phyloP scores from a whole-genome alignment of 257 asterid species.

The Scutellaria baicalensis region DNA sequence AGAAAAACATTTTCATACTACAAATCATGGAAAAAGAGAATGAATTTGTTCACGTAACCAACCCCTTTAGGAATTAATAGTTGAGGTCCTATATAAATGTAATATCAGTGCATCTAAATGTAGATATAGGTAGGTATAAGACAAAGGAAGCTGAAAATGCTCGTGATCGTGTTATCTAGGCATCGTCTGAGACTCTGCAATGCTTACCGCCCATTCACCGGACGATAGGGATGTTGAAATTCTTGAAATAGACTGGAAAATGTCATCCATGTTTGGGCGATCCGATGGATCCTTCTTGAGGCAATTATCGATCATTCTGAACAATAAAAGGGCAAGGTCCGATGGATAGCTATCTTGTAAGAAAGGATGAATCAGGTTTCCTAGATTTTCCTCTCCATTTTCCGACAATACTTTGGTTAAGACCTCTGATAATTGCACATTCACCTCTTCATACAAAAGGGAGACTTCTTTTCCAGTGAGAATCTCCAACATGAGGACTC shows the following conservation, averaged over 20 bases:
- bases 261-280: slow-evolving; percentile 64
- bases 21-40: too few species aligned
- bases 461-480: slow-evolving; percentile 66
- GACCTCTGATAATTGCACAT: slow-evolving; percentile 27
- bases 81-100: too few species aligned
- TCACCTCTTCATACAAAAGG: slow-evolving; percentile 23
- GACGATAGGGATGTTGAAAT: slow-evolving; percentile 33
- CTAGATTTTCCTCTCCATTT: slow-evolving; percentile 33
- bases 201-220: slow-evolving; percentile 44
- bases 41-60: too few species aligned
- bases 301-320: slow-evolving; percentile 50
- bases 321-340: slow-evolving; percentile 38
- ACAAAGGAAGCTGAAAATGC: not conserved
- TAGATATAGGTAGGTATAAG: too few species aligned
- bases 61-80: too few species aligned
- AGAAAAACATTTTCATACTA: too few species aligned
- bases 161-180: slow-evolving; percentile 18
- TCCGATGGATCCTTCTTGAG: slow-evolving; percentile 52
- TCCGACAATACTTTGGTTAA: slow-evolving; percentile 27
- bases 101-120: too few species aligned
- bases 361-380: slow-evolving; percentile 46
- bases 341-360: slow-evolving; percentile 48
- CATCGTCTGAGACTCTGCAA: slow-evolving; percentile 22
- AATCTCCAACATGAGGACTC: slow-evolving; percentile 73
- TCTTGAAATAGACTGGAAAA: slow-evolving; percentile 55